These are phyloP conservation scores for Cyberlindnera americana DNA, from an alignment of 805 yeast genomes.

Conservation along the genomic window DNA sequence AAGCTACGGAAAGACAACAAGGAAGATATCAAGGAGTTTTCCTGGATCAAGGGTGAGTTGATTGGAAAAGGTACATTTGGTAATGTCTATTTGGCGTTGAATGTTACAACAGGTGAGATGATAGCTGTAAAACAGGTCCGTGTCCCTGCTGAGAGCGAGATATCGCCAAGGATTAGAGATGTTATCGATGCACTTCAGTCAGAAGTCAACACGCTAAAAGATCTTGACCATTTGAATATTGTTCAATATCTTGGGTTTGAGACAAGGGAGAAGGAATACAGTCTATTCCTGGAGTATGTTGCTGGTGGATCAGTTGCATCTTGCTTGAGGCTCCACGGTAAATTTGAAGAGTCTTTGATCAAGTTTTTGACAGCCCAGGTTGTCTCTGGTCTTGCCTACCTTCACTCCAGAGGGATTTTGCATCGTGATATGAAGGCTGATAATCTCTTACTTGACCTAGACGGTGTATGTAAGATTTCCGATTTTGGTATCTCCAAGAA, in stretches of 20 bases:
- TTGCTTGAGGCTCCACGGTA: conserved; percentile 75
- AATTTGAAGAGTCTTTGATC: conserved; percentile 76
- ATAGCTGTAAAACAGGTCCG: conserved; percentile 96
- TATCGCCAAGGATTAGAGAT: conserved; percentile 46
- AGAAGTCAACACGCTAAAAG: conserved; percentile 92
- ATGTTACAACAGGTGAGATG: conserved; percentile 97
- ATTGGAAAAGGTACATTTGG: conserved; percentile 98
- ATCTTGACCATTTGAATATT: conserved; percentile 87
- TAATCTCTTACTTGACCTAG: conserved; percentile 79
- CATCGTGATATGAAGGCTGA: conserved; percentile 97
- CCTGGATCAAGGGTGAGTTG: conserved; percentile 97
- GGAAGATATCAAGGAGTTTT: conserved; percentile 79
- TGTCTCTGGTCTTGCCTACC: conserved; percentile 77
- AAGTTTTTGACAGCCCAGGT: conserved; percentile 75
- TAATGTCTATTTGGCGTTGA: conserved; percentile 83
- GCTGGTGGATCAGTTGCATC: conserved; percentile 97
- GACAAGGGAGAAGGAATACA: conserved; percentile 64
- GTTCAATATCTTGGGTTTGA: conserved; percentile 97
- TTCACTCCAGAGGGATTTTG: conserved; percentile 81
- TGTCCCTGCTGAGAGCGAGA: conserved; percentile 42
- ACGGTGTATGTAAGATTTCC: conserved; percentile 92
- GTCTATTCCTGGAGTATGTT: conserved; percentile 89
- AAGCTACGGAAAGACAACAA: conserved; percentile 54
- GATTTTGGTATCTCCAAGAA: conserved; percentile 95
- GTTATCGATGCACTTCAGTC: conserved; percentile 80